Base-by-base conservation (phyloP, 257 asterid genomes). In the Cordia subcordata region DNA sequence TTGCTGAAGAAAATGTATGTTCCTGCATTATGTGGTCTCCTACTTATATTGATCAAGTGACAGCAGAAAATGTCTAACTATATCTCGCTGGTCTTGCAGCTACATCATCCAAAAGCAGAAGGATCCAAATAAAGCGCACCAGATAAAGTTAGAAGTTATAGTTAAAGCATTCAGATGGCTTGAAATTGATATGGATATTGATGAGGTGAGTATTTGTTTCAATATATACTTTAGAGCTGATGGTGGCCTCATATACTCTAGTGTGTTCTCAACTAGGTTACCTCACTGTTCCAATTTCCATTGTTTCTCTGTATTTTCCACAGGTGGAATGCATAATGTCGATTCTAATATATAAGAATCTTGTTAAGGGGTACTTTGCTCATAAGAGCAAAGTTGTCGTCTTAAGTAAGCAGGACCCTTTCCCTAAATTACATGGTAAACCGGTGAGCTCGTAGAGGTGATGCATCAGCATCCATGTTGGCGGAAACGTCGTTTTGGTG, bases 291-390 rank as follows among this genome's bases (percentile, higher is more conserved):
- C 47, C 22, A 22, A 33, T 37, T 33, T 17, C 17, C 50, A 12
- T 18, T 32, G 8, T 6, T 47, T 3, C 33, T 19, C 13, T 54
- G 49, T 17, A 40, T 15, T 56, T 49, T 8, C 63, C 65, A 72
- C 87, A 88, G 99, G 97, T 92, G 63, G 99, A 92, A 64, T 92
- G 96, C 84, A 85, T 86, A 76, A 79, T 86, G 86, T 66, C 97
- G 16, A 92, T 86, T 69, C 83, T 88, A 67, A 88, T 88, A 18
- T 88, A 81, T 85, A 92, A 82, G 85, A 88, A 85, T 78, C 89
- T 88, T 18, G 70, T 92, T 58, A 92, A 88, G 81, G 97, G 99
- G 21, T 92, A 92, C 75, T 92, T 88, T 64, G 99, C 97, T 55
- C 97, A 92, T 81, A 88, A 92, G 78, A 92, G 95, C 64, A 92